Conservation (phyloP, 495 filamentous ascomycete species). For the Penicillium chermesinum region DNA sequence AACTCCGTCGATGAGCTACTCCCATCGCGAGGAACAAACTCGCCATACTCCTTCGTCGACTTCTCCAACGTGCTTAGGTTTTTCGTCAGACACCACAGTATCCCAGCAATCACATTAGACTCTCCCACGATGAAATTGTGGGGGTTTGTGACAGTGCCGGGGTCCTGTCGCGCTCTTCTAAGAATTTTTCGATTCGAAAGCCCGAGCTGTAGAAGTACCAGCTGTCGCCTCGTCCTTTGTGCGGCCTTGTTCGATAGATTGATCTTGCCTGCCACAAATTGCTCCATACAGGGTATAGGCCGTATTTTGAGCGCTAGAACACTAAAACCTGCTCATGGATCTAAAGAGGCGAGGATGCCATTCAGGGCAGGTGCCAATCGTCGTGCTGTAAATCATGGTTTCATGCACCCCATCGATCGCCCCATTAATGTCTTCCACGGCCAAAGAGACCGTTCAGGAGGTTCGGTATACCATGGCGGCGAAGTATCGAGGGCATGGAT, state of each 20-base stretch:
- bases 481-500: neutral
- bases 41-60: conserved; percentile 43
- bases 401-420: conserved; percentile 51
- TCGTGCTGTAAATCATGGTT: conserved; percentile 52
- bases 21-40: conserved; percentile 22
- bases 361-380: conserved; percentile 45
- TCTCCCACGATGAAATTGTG: conserved; percentile 46
- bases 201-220: conserved; percentile 33
- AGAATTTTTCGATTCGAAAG: conserved; percentile 53
- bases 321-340: conserved; percentile 33
- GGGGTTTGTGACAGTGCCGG: conserved; percentile 48
- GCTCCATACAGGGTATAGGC: conserved; percentile 38
- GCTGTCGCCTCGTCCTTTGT: conserved; percentile 20
- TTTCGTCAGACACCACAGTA: conserved; percentile 47
- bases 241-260: conserved; percentile 17
- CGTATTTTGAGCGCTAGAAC: conserved; percentile 37
- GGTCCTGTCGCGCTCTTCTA: conserved; percentile 50
- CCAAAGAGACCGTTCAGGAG: conserved; percentile 49
- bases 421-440: conserved; percentile 58
- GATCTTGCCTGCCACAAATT: conserved; percentile 43
- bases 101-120: conserved; percentile 50
- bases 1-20: conserved; percentile 34
- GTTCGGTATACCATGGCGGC: neutral
- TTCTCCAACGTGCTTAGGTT: conserved; percentile 30
- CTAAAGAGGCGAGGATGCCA: conserved; percentile 42